Conservation (phyloP, 2,329 filamentous ascomycete species). For the Aspergillus fischeri region DNA sequence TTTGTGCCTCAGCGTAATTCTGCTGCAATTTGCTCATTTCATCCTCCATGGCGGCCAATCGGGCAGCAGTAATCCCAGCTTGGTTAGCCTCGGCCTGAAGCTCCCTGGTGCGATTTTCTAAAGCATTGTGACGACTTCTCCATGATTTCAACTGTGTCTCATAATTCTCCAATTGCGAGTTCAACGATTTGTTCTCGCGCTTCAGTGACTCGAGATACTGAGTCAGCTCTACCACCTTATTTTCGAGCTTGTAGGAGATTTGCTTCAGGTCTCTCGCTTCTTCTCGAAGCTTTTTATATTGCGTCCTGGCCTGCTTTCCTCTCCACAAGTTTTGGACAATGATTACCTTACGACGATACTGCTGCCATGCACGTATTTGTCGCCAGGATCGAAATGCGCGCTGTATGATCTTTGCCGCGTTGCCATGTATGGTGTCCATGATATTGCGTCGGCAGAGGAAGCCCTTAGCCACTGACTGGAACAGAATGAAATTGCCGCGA, state of each 20-base stretch:
- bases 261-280: slow-evolving; percentile 98
- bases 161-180: slow-evolving; percentile 89
- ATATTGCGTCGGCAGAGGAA: slow-evolving; percentile 87
- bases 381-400: slow-evolving; percentile 79
- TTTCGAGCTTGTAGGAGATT: slow-evolving; percentile 98
- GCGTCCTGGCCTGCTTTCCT: slow-evolving; percentile 71
- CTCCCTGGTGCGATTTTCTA: slow-evolving; percentile 88
- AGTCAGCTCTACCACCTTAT: slow-evolving; percentile 98
- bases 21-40: slow-evolving; percentile 90
- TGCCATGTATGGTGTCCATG: slow-evolving; percentile 87
- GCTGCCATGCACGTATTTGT: slow-evolving; percentile 75
- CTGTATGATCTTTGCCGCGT: slow-evolving; percentile 87
- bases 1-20: slow-evolving; percentile 83
- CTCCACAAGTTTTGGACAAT: slow-evolving; percentile 92
- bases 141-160: slow-evolving; percentile 94
- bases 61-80: slow-evolving; percentile 89
- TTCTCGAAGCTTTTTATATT: slow-evolving; percentile 87
- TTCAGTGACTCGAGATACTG: slow-evolving; percentile 90
- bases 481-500: slow-evolving; percentile 77
- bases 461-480: slow-evolving; percentile 87
- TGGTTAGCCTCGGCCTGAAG: slow-evolving; percentile 96
- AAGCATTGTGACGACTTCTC: slow-evolving; percentile 84
- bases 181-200: slow-evolving; percentile 85
- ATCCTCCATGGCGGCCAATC: slow-evolving; percentile 84
- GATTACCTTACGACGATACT: slow-evolving; percentile 83